Evolutionary conservation across 2,329 filamentous ascomycete species (phyloP), one percentile per base, ranked within the genome.

Genomic region (Cercospora zeina): DNA sequence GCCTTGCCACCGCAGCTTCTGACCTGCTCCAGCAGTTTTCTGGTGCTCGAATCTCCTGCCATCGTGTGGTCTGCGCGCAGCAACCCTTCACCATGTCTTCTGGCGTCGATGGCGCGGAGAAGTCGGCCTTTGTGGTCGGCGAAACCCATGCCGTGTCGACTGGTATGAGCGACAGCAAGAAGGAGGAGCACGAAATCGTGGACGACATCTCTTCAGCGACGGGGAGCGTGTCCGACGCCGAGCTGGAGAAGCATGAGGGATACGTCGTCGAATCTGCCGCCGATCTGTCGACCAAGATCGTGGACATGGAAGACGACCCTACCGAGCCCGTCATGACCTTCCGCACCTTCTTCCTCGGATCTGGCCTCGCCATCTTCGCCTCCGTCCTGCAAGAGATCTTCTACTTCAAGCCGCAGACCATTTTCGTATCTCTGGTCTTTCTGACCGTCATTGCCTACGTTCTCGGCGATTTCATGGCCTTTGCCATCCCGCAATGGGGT

Each of bases 351-450:
- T 77, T 78, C 53, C 66, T 79, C 10, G 77, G 76, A 74, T 59
- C 39, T 62, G 70, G 70, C 10, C 62, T 72, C 10, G 63, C 68
- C 24, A 69, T 71, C 50, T 72, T 72, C 58, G 70, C 66, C 30
- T 65, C 65, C 39, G 75, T 77, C 5, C 71, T 82, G 5, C 73
- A 75, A 37, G 76, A 76, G 34, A 81, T 82, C 59, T 82, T 77
- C 67, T 76, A 78, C 55, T 81, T 81, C 73, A 81, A 81, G 66
- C 79, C 80, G 1, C 80, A 81, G 67, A 73, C 72, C 4, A 76
- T 82, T 53, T 75, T 66, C 27, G 76, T 82, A 9, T 79, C 77
- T 1, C 70, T 74, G 14, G 77, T 81, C 19, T 81, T 81, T 68
- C 61, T 82, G 58, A 75, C 75, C 2, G 76, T 82, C 30, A 73